Percentiles rank a stretch among this genome's conserved stretches.
These are phyloP conservation scores for Xylariales sp. DNA, from an alignment of 2,329 filamentous ascomycete genomes.

Conservation along the genomic window DNA sequence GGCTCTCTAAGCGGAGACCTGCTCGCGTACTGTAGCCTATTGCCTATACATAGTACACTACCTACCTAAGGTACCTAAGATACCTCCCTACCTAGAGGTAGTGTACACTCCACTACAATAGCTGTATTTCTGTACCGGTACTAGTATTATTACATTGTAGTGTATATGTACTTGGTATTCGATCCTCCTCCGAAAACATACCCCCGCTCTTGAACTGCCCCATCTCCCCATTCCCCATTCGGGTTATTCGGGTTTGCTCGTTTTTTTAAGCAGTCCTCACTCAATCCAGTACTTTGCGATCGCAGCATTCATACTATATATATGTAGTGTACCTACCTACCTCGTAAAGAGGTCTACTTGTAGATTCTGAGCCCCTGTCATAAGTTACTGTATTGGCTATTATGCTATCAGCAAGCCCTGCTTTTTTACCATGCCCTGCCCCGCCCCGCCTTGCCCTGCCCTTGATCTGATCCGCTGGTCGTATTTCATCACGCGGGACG, in stretches of 20 bases:
- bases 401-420: conserved; percentile 20
- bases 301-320: neutral
- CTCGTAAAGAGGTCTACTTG: conserved; percentile 2
- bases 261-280: neutral
- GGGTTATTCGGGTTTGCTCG: conserved; percentile 10
- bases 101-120: neutral
- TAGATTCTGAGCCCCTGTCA: conserved; percentile 17
- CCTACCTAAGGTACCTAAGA: conserved; percentile 13
- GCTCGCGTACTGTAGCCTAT: conserved; percentile 22
- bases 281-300: conserved; percentile 13
- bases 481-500: conserved; percentile 9
- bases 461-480: neutral
- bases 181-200: conserved; percentile 7
- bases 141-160: neutral
- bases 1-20: conserved; percentile 21
- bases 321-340: neutral
- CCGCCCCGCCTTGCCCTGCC: neutral
- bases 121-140: no score
- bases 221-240: conserved; percentile 13
- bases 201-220: conserved; percentile 15
- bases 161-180: neutral
- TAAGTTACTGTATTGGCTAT: neutral
- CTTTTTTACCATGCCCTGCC: neutral
- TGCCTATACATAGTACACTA: neutral
- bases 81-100: conserved; percentile 4